phyloP scores from a whole-genome alignment of 2,329 filamentous ascomycete species.

The Claviceps sorghi region DNA sequence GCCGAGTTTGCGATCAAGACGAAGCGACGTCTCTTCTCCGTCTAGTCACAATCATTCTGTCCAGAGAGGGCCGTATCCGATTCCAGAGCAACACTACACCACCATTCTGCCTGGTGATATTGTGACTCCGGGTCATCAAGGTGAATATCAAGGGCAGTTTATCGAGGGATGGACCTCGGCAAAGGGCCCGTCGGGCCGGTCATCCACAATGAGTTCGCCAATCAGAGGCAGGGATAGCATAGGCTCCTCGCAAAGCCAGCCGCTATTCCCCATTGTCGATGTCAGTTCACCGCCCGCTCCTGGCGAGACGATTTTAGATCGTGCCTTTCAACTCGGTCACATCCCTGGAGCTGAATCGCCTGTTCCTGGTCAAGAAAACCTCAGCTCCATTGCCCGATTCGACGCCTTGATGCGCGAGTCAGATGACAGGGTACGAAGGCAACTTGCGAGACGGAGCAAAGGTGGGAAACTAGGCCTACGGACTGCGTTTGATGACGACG shows the following conservation, averaged over 20 bases:
- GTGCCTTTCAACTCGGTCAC: conserved; percentile 48
- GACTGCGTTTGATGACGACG: conserved; percentile 38
- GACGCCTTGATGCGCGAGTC: conserved; percentile 50
- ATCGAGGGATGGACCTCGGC: conserved; percentile 47
- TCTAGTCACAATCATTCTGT: conserved; percentile 32
- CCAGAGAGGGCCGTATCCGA: conserved; percentile 23
- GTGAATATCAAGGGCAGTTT: conserved; percentile 39
- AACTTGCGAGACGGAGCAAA: conserved; percentile 20
- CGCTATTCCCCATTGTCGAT: conserved; percentile 20
- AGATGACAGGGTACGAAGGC: conserved; percentile 34
- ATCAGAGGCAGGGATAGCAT: conserved; percentile 39
- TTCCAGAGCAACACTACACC: conserved; percentile 33
- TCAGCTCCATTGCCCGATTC: conserved; percentile 50
- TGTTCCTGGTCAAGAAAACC: conserved; percentile 43
- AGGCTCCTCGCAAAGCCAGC: conserved; percentile 35
- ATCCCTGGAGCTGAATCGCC: conserved; percentile 46
- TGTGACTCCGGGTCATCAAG: conserved; percentile 40
- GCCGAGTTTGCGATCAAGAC: conserved; percentile 45
- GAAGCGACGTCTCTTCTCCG: conserved; percentile 47
- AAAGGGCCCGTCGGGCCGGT: conserved; percentile 43
- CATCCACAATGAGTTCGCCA: conserved; percentile 43
- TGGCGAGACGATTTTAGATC: conserved; percentile 51
- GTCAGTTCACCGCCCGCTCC: conserved; percentile 37
- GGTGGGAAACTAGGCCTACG: conserved; percentile 17
- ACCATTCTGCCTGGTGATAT: conserved; percentile 38